Evolutionary conservation across 768 basidiomycete species (phyloP).

Genomic region (Gymnopilus dilepis): DNA sequence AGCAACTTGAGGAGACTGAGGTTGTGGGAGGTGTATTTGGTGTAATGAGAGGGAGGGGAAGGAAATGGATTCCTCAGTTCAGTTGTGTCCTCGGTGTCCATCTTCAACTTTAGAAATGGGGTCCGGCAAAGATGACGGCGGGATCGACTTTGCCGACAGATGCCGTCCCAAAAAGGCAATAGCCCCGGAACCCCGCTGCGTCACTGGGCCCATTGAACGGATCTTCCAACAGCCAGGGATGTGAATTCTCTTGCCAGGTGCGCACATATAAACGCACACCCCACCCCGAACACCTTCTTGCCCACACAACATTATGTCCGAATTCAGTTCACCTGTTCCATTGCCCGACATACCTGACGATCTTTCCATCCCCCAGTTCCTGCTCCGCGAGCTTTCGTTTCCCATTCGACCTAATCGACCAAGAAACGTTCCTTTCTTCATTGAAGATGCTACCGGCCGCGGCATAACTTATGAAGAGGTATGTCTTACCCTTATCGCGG

Average conservation of each 20-base stretch:
- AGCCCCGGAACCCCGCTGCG: slow-evolving; percentile 8
- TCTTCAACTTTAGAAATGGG: slow-evolving; percentile 31
- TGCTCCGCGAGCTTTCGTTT: slow-evolving; percentile 49
- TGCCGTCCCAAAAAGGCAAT: slow-evolving; percentile 11
- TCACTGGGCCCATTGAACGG: slow-evolving; percentile 6
- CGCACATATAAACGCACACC: slow-evolving; percentile 9
- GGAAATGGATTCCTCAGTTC: slow-evolving; percentile 89
- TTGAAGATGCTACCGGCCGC: slow-evolving; percentile 60
- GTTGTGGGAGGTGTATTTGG: slow-evolving; percentile 76
- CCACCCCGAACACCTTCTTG: slow-evolving; percentile 4
- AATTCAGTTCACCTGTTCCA: slow-evolving; percentile 37
- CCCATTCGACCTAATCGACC: slow-evolving; percentile 49
- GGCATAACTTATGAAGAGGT: slow-evolving; percentile 54
- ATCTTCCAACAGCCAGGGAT: slow-evolving; percentile 18
- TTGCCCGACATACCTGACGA: slow-evolving; percentile 62
- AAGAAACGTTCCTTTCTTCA: slow-evolving; percentile 55
- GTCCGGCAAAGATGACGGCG: slow-evolving; percentile 10
- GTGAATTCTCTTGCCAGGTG: slow-evolving; percentile 6
- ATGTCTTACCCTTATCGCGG: slow-evolving; percentile 11
- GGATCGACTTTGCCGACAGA: slow-evolving; percentile 13
- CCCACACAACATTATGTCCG: slow-evolving; percentile 32
- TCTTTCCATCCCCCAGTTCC: slow-evolving; percentile 69
- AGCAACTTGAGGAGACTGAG: slow-evolving; percentile 69
- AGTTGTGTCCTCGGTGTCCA: slow-evolving; percentile 76
- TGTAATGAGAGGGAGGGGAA: slow-evolving; percentile 85